phyloP scores from a whole-genome alignment of 2,329 filamentous ascomycete species.

The Sporothrix dimorphospora region DNA sequence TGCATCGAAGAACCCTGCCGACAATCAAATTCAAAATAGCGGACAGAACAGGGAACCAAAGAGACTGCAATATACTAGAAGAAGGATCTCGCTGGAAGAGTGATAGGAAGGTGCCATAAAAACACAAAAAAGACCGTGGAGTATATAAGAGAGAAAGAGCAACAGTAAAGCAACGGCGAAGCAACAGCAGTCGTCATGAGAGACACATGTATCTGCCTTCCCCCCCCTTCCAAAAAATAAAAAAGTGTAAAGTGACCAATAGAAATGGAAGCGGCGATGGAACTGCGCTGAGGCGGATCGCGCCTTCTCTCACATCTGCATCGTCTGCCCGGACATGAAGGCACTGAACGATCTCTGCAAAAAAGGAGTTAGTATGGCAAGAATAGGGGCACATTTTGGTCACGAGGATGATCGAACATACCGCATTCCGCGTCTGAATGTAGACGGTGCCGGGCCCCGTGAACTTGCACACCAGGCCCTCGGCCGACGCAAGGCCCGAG shows the following conservation, averaged over 20 bases:
- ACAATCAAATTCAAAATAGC: background rate
- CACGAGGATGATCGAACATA: constrained; percentile 44
- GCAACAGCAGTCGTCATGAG: background rate
- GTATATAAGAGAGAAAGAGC: background rate
- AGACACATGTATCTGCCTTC: background rate
- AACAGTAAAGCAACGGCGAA: background rate
- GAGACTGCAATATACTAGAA: too few relatives aligned
- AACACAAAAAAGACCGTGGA: constrained; percentile 1
- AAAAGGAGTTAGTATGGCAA: constrained; percentile 3
- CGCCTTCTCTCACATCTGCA: constrained; percentile 35
- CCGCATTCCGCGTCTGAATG: constrained; percentile 87
- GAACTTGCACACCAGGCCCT: constrained; percentile 94
- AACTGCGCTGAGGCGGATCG: too few relatives aligned
- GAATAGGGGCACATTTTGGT: background rate
- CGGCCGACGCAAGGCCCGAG: constrained; percentile 78
- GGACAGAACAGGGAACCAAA: background rate
- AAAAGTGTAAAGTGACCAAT: background rate
- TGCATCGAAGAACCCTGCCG: background rate
- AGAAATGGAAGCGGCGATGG: background rate
- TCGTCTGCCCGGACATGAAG: constrained; percentile 54
- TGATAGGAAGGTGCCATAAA: background rate
- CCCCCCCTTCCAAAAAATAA: background rate
- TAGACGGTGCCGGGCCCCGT: constrained; percentile 89
- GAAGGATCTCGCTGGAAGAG: background rate
- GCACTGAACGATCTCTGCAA: constrained; percentile 55